phyloP scores from a whole-genome alignment of 2,329 filamentous ascomycete genomes.

The Zymoseptoria tritici region DNA sequence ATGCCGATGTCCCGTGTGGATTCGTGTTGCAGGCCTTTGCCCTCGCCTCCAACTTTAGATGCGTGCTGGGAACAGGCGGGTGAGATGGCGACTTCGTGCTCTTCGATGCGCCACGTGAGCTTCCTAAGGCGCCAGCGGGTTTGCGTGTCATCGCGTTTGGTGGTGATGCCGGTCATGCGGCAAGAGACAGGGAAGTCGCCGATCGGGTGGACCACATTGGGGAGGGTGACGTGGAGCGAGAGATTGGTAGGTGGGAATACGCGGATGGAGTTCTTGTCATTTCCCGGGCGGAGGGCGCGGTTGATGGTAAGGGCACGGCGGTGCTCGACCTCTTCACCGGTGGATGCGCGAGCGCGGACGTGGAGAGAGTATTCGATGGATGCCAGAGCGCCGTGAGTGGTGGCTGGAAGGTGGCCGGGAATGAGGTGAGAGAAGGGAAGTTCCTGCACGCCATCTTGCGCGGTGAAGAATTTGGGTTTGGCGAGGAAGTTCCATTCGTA shows the following conservation, averaged over 20 bases:
- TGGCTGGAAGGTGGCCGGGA: constrained; percentile 76
- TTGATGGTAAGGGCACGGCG: constrained; percentile 64
- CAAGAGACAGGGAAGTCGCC: constrained; percentile 73
- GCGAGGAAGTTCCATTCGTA: constrained; percentile 72
- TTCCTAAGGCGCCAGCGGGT: constrained; percentile 87
- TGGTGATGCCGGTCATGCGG: constrained; percentile 78
- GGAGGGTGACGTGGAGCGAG: constrained; percentile 74
- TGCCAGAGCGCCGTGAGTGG: constrained; percentile 65
- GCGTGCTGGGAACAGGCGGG: constrained; percentile 73
- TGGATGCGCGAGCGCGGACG: constrained; percentile 56
- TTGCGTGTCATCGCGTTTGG: constrained; percentile 57
- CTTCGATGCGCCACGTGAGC: constrained; percentile 87
- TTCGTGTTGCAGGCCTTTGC: constrained; percentile 65
- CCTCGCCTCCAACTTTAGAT: constrained; percentile 54
- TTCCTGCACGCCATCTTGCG: constrained; percentile 54
- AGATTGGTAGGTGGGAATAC: constrained; percentile 96
- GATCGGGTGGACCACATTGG: constrained; percentile 77
- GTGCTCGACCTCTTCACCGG: constrained; percentile 57
- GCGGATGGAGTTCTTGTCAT: constrained; percentile 81
- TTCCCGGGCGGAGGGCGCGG: constrained; percentile 70
- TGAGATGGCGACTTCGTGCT: constrained; percentile 71
- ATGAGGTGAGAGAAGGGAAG: constrained; percentile 88
- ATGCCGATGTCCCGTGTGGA: constrained; percentile 71
- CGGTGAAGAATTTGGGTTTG: constrained; percentile 38
- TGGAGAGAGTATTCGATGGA: constrained; percentile 72